Percentiles rank a stretch among this genome's conserved stretches.
These are phyloP conservation scores for Cryphonectria parasitica DNA, from an alignment of 2,329 filamentous ascomycete species.

Conservation along the genomic window DNA sequence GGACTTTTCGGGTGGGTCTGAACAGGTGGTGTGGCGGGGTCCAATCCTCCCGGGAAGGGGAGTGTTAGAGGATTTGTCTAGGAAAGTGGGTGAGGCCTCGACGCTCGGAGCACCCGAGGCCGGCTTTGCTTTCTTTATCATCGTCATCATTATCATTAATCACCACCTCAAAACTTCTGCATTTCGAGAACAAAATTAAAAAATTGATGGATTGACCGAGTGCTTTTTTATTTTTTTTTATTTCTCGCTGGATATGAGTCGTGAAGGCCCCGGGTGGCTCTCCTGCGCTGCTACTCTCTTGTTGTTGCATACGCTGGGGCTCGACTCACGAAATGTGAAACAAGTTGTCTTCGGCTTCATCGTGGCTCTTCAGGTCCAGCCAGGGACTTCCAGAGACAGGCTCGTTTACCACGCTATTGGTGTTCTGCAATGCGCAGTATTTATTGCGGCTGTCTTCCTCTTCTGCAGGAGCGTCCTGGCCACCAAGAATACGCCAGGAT, in stretches of 20 bases:
- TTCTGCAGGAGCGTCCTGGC: conserved; percentile 13
- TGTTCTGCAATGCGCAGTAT: conserved; percentile 10
- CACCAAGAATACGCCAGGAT: conserved; percentile 12
- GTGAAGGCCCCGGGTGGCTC: conserved; percentile 18
- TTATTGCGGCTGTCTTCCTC: conserved; percentile 6
- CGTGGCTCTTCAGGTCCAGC: conserved; percentile 1
- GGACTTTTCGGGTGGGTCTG: background rate
- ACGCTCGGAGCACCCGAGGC: background rate
- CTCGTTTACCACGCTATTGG: background rate
- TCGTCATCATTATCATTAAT: conserved; percentile 1
- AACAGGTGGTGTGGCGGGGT: background rate
- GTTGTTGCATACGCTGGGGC: conserved; percentile 15
- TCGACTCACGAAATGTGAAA: conserved; percentile 18
- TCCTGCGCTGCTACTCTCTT: conserved; percentile 15
- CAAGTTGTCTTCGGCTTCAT: conserved; percentile 20
- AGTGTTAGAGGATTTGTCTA: background rate
- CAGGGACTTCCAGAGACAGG: background rate
- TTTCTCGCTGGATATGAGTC: conserved; percentile 25
- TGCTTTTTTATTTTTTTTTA: background rate
- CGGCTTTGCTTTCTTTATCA: background rate
- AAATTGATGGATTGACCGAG: background rate
- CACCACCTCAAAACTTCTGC: too few species aligned
- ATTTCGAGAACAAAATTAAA: background rate
- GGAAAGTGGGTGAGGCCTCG: conserved; percentile 5
- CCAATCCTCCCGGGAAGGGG: background rate